Conservation (phyloP, 179 eudicot genomes). For the Heliamphora pulchella region DNA sequence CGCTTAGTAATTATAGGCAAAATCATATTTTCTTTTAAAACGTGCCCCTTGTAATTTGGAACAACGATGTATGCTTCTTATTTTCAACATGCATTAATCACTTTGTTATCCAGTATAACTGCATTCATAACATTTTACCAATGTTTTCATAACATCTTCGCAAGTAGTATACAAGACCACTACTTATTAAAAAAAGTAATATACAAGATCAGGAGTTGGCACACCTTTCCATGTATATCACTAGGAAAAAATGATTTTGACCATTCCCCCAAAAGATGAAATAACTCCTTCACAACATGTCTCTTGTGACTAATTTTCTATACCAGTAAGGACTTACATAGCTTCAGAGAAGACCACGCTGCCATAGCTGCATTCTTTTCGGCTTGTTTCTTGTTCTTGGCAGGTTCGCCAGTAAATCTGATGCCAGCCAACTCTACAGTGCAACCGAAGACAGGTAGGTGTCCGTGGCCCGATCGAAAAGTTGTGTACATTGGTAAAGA, state of each 20-base stretch:
- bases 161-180: too few species aligned
- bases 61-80: not conserved
- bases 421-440: conserved; percentile 73
- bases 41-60: not conserved
- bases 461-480: conserved; percentile 68
- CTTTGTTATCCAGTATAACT: not conserved
- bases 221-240: too few species aligned
- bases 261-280: not conserved
- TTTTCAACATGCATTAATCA: not conserved
- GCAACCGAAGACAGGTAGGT: conserved; percentile 75
- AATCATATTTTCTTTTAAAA: not conserved
- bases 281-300: not conserved
- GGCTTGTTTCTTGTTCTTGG: conserved; percentile 90
- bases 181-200: too few species aligned
- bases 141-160: too few species aligned
- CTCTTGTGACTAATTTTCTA: not conserved
- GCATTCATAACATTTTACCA: not conserved
- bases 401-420: conserved; percentile 70
- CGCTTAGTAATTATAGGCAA: not conserved
- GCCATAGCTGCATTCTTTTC: conserved; percentile 91
- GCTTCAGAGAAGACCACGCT: conserved; percentile 78
- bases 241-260: not conserved
- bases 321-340: conserved; percentile 40
- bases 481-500: conserved; percentile 75
- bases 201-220: too few species aligned